Conservation (phyloP, 1,284 basidiomycete species). For the Cutaneotrichosporon mucoides region DNA sequence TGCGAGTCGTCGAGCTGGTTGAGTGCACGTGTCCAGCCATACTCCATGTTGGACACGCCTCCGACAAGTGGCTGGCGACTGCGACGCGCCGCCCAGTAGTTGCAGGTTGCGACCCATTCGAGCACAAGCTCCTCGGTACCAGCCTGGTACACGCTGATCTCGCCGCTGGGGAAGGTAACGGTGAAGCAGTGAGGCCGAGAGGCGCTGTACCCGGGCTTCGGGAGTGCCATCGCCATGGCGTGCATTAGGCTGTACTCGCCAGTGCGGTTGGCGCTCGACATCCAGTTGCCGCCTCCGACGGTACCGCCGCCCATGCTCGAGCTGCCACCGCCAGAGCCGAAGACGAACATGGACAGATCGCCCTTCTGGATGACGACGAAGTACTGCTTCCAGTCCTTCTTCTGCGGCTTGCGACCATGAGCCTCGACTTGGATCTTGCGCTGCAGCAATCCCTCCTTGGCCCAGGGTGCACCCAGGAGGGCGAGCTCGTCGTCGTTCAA, state of each 20-base stretch:
- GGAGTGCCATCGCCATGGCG: conserved; percentile 78
- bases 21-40: conserved; percentile 78
- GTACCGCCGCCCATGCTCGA: conserved; percentile 55
- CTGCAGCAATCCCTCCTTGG: conserved; percentile 92
- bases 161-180: conserved; percentile 80
- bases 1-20: conserved; percentile 23
- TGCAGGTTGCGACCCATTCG: conserved; percentile 98
- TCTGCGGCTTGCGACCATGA: conserved; percentile 59
- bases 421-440: conserved; percentile 93
- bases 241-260: conserved; percentile 80
- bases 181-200: conserved; percentile 91
- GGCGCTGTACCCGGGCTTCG: conserved; percentile 83
- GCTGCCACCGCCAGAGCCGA: conserved; percentile 57
- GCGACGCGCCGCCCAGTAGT: conserved; percentile 93
- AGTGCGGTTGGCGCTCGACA: conserved; percentile 72
- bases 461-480: conserved; percentile 92
- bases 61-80: conserved; percentile 91
- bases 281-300: conserved; percentile 95
- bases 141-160: conserved; percentile 93
- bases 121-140: conserved; percentile 95
- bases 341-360: conserved; percentile 89
- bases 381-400: conserved; percentile 84
- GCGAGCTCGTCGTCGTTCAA: conserved; percentile 92
- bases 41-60: conserved; percentile 98
- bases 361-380: conserved; percentile 95